Conservation (phyloP, 495 filamentous ascomycete species). For the Astrocystis sublimbata region DNA sequence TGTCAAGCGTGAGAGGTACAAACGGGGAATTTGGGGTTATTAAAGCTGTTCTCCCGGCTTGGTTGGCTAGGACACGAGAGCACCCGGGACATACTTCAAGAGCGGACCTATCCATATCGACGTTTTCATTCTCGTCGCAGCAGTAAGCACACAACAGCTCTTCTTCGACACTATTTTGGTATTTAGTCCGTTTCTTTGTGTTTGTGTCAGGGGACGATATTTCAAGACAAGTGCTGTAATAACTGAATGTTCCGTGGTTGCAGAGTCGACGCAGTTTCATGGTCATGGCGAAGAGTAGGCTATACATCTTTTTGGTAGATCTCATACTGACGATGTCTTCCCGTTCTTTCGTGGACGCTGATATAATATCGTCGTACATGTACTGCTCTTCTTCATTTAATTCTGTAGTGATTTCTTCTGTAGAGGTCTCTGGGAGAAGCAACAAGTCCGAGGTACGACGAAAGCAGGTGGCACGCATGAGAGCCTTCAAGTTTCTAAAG, state of each 20-base stretch:
- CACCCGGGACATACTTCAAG: slow-evolving; percentile 2
- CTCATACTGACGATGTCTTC: background rate
- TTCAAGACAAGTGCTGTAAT: background rate
- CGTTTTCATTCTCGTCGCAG: background rate
- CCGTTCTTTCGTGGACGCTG: background rate
- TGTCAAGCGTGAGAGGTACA: too few species aligned
- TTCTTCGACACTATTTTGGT: background rate
- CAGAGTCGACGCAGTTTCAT: slow-evolving; percentile 39
- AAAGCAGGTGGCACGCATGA: background rate
- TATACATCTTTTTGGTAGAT: background rate
- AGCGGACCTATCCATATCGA: background rate
- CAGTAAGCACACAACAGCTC: background rate
- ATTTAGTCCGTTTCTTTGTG: background rate
- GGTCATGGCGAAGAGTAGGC: background rate
- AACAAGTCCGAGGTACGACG: background rate
- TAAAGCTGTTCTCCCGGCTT: too few species aligned
- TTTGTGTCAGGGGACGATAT: background rate
- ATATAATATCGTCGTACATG: background rate
- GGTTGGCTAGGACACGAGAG: background rate
- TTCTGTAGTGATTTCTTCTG: background rate
- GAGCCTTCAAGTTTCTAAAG: background rate
- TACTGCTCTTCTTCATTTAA: background rate
- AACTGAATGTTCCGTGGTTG: slow-evolving; percentile 43
- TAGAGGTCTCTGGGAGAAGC: background rate
- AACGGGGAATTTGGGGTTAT: too few species aligned